Evolutionary conservation across 1,284 basidiomycete species (phyloP).

Genomic region (Gymnopus androsaceus): DNA sequence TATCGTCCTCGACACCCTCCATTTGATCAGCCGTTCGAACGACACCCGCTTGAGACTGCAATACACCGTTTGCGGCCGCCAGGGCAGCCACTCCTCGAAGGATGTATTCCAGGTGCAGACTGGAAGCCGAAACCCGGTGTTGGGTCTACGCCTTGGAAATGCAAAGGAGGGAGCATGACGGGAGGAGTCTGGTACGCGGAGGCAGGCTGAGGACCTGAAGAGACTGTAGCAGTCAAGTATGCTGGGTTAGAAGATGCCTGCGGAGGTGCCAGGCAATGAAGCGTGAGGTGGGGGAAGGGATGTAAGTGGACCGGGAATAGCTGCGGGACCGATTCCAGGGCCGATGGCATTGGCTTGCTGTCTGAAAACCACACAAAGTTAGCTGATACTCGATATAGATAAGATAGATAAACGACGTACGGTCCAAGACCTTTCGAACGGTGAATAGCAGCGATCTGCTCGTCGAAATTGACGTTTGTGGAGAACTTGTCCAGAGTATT

Average conservation of each 20-base stretch:
- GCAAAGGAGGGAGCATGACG: conserved; percentile 79
- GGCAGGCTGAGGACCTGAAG: conserved; percentile 79
- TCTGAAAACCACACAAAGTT: conserved; percentile 34
- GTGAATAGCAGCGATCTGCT: conserved; percentile 93
- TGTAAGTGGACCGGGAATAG: conserved; percentile 64
- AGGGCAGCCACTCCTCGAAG: conserved; percentile 54
- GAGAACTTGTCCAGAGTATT: conserved; percentile 90
- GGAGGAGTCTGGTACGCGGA: conserved; percentile 68
- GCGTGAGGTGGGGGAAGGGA: conserved; percentile 64
- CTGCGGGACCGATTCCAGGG: conserved; percentile 80
- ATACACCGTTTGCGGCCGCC: conserved; percentile 46
- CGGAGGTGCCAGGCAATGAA: conserved; percentile 67
- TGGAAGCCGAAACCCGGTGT: conserved; percentile 79
- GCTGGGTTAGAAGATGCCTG: conserved; percentile 36
- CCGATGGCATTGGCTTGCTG: conserved; percentile 77
- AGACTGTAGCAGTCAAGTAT: conserved; percentile 74
- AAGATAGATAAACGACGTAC: conserved; percentile 43
- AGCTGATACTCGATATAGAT: conserved; percentile 15
- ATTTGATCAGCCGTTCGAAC: conserved; percentile 79
- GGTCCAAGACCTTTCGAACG: conserved; percentile 85
- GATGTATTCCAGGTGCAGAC: conserved; percentile 52
- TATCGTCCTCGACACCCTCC: conserved; percentile 62
- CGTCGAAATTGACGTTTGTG: conserved; percentile 88
- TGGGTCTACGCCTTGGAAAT: conserved; percentile 77
- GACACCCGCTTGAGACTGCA: conserved; percentile 61